Percentiles rank a stretch among this genome's conserved stretches.
phyloP scores from a whole-genome alignment of 176 grass and related monocot genomes.

The Rhynchospora pubera region DNA sequence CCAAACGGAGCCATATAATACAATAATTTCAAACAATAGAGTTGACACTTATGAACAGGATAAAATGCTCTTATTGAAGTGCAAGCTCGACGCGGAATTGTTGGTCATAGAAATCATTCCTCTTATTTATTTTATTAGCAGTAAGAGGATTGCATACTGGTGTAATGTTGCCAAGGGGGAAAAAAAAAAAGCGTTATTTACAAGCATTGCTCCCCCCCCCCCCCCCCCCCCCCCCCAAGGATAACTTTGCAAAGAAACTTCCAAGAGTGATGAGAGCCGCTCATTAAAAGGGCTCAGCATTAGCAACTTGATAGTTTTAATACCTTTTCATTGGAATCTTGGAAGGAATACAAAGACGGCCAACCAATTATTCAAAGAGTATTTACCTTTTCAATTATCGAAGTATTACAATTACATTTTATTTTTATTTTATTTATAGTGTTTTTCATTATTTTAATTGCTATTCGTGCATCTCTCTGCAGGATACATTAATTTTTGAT shows the following conservation, averaged over 20 bases:
- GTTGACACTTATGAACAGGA: background rate
- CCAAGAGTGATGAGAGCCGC: background rate
- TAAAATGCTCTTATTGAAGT: background rate
- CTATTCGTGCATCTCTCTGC: background rate
- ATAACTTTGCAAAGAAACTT: background rate
- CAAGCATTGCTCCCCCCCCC: background rate
- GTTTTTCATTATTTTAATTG: background rate
- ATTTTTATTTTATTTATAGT: no score
- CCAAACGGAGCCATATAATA: no score
- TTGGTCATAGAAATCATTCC: background rate
- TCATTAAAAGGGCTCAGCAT: background rate
- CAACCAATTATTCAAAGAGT: background rate
- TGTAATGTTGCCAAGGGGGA: background rate
- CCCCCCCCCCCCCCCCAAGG: no score
- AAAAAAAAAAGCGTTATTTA: background rate
- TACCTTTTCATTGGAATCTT: background rate
- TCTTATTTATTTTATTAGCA: background rate
- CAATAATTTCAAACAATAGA: background rate
- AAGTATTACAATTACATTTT: background rate
- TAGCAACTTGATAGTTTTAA: conserved; percentile 3
- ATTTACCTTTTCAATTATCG: background rate
- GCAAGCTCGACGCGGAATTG: background rate
- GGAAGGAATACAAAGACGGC: background rate
- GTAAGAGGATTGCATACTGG: background rate
- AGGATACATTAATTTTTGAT: no score